A percentile compares a stretch with the other conserved stretches of the same genome.
Conservation (phyloP, 2,329 filamentous ascomycete species). For the Diaporthe vaccinii region DNA sequence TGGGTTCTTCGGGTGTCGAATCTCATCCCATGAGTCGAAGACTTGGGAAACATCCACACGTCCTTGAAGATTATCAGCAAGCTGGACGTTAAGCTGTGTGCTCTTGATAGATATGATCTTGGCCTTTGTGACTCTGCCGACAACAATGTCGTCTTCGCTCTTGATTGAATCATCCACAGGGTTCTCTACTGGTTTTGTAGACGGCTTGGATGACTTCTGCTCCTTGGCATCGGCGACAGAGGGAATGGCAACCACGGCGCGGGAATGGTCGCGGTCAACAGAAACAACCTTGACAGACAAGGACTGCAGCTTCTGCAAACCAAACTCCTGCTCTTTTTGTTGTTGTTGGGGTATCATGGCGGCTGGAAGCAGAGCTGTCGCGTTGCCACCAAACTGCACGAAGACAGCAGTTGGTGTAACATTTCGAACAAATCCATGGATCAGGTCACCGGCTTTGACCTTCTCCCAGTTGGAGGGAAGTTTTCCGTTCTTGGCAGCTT, state of each 20-base stretch:
- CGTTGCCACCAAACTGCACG: slow-evolving; percentile 84
- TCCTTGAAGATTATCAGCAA: slow-evolving; percentile 91
- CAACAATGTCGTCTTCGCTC: slow-evolving; percentile 77
- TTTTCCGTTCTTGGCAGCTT: slow-evolving; percentile 78
- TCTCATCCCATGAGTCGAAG: slow-evolving; percentile 90
- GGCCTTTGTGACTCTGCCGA: slow-evolving; percentile 82
- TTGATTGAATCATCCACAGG: slow-evolving; percentile 73
- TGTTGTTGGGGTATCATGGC: slow-evolving; percentile 80
- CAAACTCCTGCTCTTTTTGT: slow-evolving; percentile 79
- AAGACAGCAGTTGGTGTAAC: slow-evolving; percentile 86
- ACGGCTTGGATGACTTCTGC: slow-evolving; percentile 52
- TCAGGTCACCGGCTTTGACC: slow-evolving; percentile 75
- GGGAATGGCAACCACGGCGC: slow-evolving; percentile 72
- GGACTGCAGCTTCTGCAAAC: slow-evolving; percentile 81
- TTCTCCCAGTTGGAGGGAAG: slow-evolving; percentile 81
- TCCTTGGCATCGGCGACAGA: slow-evolving; percentile 61
- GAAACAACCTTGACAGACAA: slow-evolving; percentile 79
- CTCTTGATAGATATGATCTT: slow-evolving; percentile 87
- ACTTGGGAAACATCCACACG: slow-evolving; percentile 92
- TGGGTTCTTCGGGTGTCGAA: slow-evolving; percentile 84
- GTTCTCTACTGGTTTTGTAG: slow-evolving; percentile 57
- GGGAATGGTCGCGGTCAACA: slow-evolving; percentile 76
- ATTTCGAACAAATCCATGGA: slow-evolving; percentile 87
- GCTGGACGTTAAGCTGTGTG: slow-evolving; percentile 91
- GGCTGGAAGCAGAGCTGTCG: slow-evolving; percentile 86